Evolutionary conservation across 441 rosid genomes (phyloP), one percentile per base, ranked within the genome.

Genomic region (Erysimum pusillum): DNA sequence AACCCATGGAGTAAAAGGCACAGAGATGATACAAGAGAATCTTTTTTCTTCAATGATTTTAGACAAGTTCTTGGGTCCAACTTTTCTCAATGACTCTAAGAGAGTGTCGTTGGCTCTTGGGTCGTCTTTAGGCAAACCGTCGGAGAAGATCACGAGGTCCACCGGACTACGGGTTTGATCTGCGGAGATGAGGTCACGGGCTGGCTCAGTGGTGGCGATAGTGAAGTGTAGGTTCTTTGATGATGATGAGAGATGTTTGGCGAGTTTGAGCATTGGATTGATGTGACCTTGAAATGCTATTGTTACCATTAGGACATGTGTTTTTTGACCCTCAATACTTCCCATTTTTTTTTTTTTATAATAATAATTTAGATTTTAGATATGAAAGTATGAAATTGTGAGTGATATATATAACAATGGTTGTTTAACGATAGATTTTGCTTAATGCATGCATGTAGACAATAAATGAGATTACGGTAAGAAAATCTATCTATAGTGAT

Each of bases 1-100:
- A 4, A 76, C 86, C 89, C 91, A 88, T 8, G 89, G 83, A 60
- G 79, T 41, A 39, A 86, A 88, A 1, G 88, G 88, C 39, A 65
- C 81, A n/a, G 76, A 41, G 34, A 88, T 42, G 4, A 86, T 48
- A 31, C 85, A 83, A 13, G 84, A 57, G n/a, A 60, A 54, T 17
- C 18, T 68, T 10, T 45, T 78, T 28, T 63, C 61, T 56, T 67
- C 41, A 4, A 88, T 56, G 9, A 85, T 46, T 67, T 56, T 61
- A 0, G 87, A 83, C 22, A 85, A 54, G 62, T 79, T 89, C 54
- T 34, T 80, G 36, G 69, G 49, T 32, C 89, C 92, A 9, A 11
- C 17, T 0, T 56, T 75, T 31, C 60, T 54, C 6, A 82, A 9
- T 15, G 87, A 75, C n/a, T 46, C 70, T 1, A 80, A 0, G 17